Conservation (phyloP, 305 asterid species). For the Plantago coronopus region DNA sequence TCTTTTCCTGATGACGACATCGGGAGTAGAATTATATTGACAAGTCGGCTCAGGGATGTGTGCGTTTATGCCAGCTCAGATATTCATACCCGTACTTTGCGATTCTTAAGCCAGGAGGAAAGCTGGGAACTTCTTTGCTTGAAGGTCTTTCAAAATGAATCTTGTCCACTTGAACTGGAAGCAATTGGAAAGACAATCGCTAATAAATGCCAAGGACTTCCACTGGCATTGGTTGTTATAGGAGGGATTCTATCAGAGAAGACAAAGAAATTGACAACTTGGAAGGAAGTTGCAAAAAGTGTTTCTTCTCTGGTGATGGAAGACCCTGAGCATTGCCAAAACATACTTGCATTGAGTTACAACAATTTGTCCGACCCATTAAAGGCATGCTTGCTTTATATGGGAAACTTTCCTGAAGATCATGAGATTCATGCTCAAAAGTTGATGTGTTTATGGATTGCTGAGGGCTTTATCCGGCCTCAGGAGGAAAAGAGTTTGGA, state of each 20-base stretch:
- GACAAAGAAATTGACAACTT: slow-evolving; percentile 7
- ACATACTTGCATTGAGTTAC: slow-evolving; percentile 26
- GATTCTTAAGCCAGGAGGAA: slow-evolving; percentile 11
- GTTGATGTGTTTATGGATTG: slow-evolving; percentile 25
- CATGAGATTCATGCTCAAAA: slow-evolving; percentile 21
- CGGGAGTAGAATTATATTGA: slow-evolving; percentile 27
- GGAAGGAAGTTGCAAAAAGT: slow-evolving; percentile 20
- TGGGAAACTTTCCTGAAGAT: slow-evolving; percentile 23
- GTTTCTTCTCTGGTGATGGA: slow-evolving; percentile 21
- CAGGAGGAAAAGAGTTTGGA: slow-evolving; percentile 15
- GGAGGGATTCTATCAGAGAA: slow-evolving; percentile 25
- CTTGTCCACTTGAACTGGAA: slow-evolving; percentile 19
- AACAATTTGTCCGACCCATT: slow-evolving; percentile 21
- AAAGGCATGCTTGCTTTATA: slow-evolving; percentile 20
- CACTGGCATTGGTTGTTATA: slow-evolving; percentile 26
- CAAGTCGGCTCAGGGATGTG: slow-evolving; percentile 22
- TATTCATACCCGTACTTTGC: slow-evolving; percentile 14
- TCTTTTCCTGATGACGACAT: slow-evolving; percentile 20
- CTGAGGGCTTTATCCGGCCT: slow-evolving; percentile 25
- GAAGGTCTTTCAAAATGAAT: slow-evolving; percentile 18
- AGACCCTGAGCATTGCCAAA: slow-evolving; percentile 19
- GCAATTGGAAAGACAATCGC: slow-evolving; percentile 23
- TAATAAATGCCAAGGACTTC: slow-evolving; percentile 27
- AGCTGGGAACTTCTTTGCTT: slow-evolving; percentile 29
- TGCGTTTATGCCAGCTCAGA: slow-evolving; percentile 17